These are phyloP conservation scores for Elaphomyces granulatus DNA, from an alignment of 495 filamentous ascomycete species.

Conservation along the genomic window DNA sequence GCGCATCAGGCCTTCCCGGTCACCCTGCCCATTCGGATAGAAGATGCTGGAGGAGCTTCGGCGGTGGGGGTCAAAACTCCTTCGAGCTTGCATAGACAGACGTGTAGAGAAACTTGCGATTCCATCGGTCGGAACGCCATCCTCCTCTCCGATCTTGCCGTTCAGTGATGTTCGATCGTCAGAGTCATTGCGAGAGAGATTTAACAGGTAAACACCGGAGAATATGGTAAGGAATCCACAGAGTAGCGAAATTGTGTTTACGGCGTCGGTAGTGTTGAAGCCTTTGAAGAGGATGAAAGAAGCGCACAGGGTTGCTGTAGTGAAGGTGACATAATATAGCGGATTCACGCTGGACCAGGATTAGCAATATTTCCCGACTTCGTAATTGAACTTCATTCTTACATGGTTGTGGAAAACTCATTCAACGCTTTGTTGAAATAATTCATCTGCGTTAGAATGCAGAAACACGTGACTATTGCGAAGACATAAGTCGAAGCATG, in stretches of 20 bases:
- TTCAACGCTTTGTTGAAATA: conserved; percentile 98
- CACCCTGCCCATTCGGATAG: conserved; percentile 34
- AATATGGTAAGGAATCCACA: conserved; percentile 95
- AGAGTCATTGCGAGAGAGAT: conserved; percentile 81
- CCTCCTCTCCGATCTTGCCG: conserved; percentile 43
- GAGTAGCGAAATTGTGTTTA: conserved; percentile 87
- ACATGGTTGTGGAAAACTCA: conserved; percentile 96
- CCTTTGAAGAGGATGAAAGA: conserved; percentile 96
- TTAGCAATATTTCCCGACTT: too few relatives aligned
- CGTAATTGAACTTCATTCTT: too few relatives aligned
- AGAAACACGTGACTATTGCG: conserved; percentile 77
- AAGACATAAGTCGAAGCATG: conserved; percentile 95
- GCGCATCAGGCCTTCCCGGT: conserved; percentile 69
- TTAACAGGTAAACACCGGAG: conserved; percentile 91
- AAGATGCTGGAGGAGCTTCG: conserved; percentile 44
- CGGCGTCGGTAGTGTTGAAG: conserved; percentile 88
- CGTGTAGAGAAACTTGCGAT: conserved; percentile 80
- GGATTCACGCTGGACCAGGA: conserved; percentile 68
- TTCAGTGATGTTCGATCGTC: conserved; percentile 58
- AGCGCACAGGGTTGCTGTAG: conserved; percentile 82
- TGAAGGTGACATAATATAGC: conserved; percentile 99
- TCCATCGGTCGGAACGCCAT: conserved; percentile 80
- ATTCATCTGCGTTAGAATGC: conserved; percentile 98
- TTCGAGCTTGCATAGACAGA: conserved; percentile 77
- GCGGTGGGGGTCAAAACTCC: conserved; percentile 45